Percentiles rank a stretch among this genome's conserved stretches.
Evolutionary conservation across 495 filamentous ascomycete species (phyloP).

Genomic region (Viridothelium virens): DNA sequence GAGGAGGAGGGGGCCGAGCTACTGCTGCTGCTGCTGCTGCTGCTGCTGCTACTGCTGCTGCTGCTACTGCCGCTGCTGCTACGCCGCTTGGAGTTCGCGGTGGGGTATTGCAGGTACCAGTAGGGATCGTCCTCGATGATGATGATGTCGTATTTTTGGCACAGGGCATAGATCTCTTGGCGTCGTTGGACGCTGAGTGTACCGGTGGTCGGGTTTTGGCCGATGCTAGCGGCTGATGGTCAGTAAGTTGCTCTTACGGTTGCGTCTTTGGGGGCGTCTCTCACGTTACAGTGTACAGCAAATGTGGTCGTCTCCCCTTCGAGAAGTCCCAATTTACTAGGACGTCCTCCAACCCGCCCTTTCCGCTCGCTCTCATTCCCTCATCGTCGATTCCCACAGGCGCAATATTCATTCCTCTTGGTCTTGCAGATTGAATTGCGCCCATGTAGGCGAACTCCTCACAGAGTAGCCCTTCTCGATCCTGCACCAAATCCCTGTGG

Average conservation of each 20-base stretch:
- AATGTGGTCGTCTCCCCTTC: conserved; percentile 65
- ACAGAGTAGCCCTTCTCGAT: conserved; percentile 62
- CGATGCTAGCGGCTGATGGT: conserved; percentile 49
- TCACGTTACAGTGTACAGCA: conserved; percentile 88
- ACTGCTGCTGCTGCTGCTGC: conserved; percentile 12
- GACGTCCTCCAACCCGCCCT: conserved; percentile 67
- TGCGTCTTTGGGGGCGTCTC: conserved; percentile 28
- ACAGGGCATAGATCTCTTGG: conserved; percentile 71
- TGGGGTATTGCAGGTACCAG: conserved; percentile 88
- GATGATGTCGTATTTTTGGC: conserved; percentile 77
- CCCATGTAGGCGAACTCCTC: conserved; percentile 76
- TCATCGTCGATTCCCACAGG: conserved; percentile 66
- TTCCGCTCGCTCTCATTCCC: conserved; percentile 62
- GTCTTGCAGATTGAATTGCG: conserved; percentile 55
- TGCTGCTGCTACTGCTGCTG: conserved; percentile 2
- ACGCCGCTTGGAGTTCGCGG: conserved; percentile 38
- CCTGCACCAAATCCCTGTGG: conserved; percentile 54
- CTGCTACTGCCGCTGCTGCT: background rate
- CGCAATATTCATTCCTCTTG: conserved; percentile 62
- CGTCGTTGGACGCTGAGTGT: conserved; percentile 62
- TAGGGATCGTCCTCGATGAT: conserved; percentile 95
- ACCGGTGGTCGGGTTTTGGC: conserved; percentile 83
- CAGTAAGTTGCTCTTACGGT: background rate
- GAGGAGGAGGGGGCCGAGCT: conserved; percentile 17
- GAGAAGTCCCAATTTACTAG: conserved; percentile 70